Evolutionary conservation across 1,284 basidiomycete genomes (phyloP).

Genomic region (Somion occarium): DNA sequence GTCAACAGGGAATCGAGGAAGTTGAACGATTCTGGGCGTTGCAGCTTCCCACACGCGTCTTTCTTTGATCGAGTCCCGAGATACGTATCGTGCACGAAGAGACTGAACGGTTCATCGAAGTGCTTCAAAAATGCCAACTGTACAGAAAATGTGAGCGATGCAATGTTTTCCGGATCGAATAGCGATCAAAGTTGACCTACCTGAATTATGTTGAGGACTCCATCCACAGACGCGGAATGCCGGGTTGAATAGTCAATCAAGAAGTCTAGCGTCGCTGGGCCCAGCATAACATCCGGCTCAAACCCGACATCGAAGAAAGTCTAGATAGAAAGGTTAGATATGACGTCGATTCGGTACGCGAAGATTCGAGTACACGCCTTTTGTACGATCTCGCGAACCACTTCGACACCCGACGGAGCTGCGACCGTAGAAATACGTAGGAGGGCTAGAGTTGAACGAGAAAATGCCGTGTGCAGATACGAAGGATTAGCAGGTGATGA

Average conservation of each 20-base stretch:
- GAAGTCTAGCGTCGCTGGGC: conserved; percentile 49
- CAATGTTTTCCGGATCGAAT: neutral
- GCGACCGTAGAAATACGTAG: conserved; percentile 48
- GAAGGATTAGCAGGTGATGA: conserved; percentile 51
- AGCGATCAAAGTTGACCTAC: conserved; percentile 33
- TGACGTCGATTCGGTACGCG: too few relatives aligned
- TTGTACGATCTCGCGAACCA: conserved; percentile 47
- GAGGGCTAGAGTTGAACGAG: conserved; percentile 50
- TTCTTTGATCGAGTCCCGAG: conserved; percentile 13
- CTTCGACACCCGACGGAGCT: conserved; percentile 39
- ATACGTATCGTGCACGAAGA: conserved; percentile 35
- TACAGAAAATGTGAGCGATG: neutral
- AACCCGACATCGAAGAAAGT: conserved; percentile 61
- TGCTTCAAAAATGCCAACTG: conserved; percentile 66
- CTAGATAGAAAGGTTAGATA: conserved; percentile 30
- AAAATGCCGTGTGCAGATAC: conserved; percentile 53
- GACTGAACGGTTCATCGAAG: conserved; percentile 54
- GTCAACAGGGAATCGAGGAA: conserved; percentile 41
- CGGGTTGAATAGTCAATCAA: conserved; percentile 51
- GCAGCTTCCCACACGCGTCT: conserved; percentile 20
- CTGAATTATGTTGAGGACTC: conserved; percentile 53
- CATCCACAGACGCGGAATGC: conserved; percentile 52
- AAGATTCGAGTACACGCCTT: conserved; percentile 35
- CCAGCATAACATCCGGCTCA: conserved; percentile 56
- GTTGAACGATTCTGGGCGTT: conserved; percentile 23